Evolutionary conservation across 345 rosid species (phyloP), one percentile per base, ranked within the genome.

Genomic region (Eucalyptus pauciflora): DNA sequence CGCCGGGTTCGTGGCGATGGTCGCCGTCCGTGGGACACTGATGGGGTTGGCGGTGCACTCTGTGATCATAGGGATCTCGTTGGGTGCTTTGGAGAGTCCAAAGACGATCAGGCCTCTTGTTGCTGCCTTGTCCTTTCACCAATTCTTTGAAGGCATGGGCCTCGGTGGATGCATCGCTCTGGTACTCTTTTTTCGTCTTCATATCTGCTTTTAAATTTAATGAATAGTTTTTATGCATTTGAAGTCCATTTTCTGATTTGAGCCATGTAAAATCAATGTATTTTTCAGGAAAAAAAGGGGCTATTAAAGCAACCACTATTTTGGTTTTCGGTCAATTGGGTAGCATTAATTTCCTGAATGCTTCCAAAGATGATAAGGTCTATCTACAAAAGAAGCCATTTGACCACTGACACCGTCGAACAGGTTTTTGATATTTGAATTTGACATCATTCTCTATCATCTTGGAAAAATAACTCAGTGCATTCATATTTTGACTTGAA

Each of bases 71-170:
- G 98, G 98, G 51, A 90, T 94, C 18, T 93, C 98, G 1, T 58
- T 93, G 51, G 98, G 98, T 81, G 94, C 95, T 5, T 95, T 95
- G 1, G 91, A 91, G 89, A 94, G 93, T 89, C 93, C 95, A 11
- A 90, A 91, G 46, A 92, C 92, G 13, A 92, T 96, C 71, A 94
- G 79, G 87, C 94, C 94, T 2, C 91, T 95, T 3, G 71, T 95
- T 1, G 96, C 94, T 14, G 98, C 97, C 4, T 93, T 95, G 86
- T 91, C 95, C 45, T 95, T 96, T 86, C 98, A 94, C 71, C 98
- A 96, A 60, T 94, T 94, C 91, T 96, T 94, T 52, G 98, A 95
- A 89, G 97, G 97, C 71, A 95, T 94, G 93, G 96, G 95, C 27
- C 95, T 95, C 12, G 96, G 99, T 3, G 96, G 97, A 3, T 94